Base-by-base conservation (phyloP, 177 flowering plant species). In the Vitis hybrid region DNA sequence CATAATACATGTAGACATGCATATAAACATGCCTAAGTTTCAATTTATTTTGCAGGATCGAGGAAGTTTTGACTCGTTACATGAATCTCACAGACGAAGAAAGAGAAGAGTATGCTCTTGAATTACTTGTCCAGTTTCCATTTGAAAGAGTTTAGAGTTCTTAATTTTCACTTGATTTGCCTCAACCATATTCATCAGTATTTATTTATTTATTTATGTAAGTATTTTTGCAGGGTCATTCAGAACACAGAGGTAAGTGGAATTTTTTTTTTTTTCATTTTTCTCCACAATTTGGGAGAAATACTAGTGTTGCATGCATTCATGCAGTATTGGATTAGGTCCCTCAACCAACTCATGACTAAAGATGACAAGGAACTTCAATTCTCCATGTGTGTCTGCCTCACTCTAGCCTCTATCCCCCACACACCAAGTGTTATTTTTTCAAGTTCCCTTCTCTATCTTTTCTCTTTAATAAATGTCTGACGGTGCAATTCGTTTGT, bases 31-130 rank as follows among this genome's bases (percentile, higher is more conserved):
- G 21, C 21, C 21, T 21, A 21, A 21, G 21, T 21, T 21, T 21
- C 21, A 21, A 21, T 21, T 21, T 21, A 21, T 21, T 21, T 21
- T 21, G 21, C 73, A 86, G 89, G 77, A 82, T 80, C 30, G 87
- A 82, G 67, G 89, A 86, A 56, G 84, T 82, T 5, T 75, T 86
- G 17, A 57, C 71, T 12, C 82, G 83, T 45, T 84, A 70, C 68
- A 40, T 84, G 17, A 77, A 80, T 74, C 82, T 82, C 26, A 71
- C 82, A 1, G 84, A 82, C 32, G 74, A 74, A 60, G 85, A 83
- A 45, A 77, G 83, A 72, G 84, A 76, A 62, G 61, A 69, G 87
- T 83, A 79, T 21, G 80, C 21, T 23, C 32, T 32, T 23, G 45
- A 11, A 32, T 32, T 32, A 32, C 40, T 32, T 32, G 5, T 32